phyloP scores from a whole-genome alignment of 2,329 filamentous ascomycete genomes.

The Penicillium sp. region DNA sequence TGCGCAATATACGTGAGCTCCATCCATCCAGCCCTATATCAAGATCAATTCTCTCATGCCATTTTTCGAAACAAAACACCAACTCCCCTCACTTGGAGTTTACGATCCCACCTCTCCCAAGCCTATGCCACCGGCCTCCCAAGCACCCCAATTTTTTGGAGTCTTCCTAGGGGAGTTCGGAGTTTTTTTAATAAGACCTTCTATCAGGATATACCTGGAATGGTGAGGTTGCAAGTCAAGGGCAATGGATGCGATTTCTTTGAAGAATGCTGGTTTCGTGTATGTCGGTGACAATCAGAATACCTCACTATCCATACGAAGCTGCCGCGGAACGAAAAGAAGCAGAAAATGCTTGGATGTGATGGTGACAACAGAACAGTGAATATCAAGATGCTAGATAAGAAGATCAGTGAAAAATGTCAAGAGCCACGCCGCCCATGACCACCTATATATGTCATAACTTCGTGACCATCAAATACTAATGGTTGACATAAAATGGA shows the following conservation, averaged over 20 bases:
- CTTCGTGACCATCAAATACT: neutral
- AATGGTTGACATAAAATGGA: neutral
- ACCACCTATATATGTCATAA: neutral
- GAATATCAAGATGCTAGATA: neutral
- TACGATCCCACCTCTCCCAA: constrained; percentile 21
- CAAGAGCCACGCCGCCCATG: neutral
- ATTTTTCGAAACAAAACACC: too few species aligned
- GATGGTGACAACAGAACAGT: neutral
- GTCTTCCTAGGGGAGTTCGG: neutral
- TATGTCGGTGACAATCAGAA: neutral
- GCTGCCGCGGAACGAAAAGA: neutral
- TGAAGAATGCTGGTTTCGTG: neutral
- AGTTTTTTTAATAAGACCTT: neutral
- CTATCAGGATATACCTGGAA: too few species aligned
- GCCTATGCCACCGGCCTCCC: constrained; percentile 25
- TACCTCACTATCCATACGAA: neutral
- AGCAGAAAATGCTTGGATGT: neutral
- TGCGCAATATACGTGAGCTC: constrained; percentile 20
- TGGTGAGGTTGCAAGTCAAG: too few species aligned
- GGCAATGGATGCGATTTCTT: neutral
- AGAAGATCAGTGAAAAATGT: neutral
- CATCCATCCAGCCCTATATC: too few species aligned
- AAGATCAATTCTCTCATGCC: neutral
- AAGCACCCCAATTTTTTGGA: constrained; percentile 6
- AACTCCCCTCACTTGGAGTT: constrained; percentile 4